These are phyloP conservation scores for Pugionium dolabratum DNA, from an alignment of 345 rosid genomes.

Conservation along the genomic window DNA sequence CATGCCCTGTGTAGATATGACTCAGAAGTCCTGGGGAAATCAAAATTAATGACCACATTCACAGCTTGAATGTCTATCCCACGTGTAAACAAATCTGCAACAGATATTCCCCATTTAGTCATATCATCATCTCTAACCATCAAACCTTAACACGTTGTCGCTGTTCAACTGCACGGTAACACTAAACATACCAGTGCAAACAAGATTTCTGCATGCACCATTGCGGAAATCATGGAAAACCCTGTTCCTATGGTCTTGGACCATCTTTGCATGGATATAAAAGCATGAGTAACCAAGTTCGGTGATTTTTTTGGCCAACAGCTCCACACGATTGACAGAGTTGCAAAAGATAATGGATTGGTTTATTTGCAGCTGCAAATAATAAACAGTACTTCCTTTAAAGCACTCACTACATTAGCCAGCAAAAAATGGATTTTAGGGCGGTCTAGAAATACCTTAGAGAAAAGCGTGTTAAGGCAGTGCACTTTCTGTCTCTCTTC, in stretches of 20 bases:
- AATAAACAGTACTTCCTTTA: neutral
- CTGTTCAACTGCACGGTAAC: neutral
- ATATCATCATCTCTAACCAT: conserved; percentile 17
- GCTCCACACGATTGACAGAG: conserved; percentile 77
- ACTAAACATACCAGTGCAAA: conserved; percentile 78
- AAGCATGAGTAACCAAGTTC: conserved; percentile 99
- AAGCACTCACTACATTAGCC: conserved; percentile 5
- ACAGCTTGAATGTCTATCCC: conserved; percentile 99
- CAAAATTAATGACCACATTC: conserved; percentile 94
- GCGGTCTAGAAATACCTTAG: neutral
- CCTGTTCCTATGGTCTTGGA: too few relatives aligned
- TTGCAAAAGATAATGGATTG: too few relatives aligned
- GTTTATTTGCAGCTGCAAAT: conserved; percentile 62
- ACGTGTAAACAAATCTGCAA: conserved; percentile 91
- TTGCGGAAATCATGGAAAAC: conserved; percentile 31
- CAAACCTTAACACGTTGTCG: conserved; percentile 14
- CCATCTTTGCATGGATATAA: conserved; percentile 54
- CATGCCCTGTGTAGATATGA: conserved; percentile 94
- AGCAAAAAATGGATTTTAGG: neutral
- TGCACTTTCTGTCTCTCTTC: too few relatives aligned
- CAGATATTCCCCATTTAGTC: conserved; percentile 9
- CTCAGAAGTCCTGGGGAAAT: conserved; percentile 93
- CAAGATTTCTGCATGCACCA: conserved; percentile 99
- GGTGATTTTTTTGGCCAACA: conserved; percentile 95
- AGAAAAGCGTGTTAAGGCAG: too few relatives aligned